Conservation (phyloP, 768 basidiomycete genomes). For the Collybia mongolica region DNA sequence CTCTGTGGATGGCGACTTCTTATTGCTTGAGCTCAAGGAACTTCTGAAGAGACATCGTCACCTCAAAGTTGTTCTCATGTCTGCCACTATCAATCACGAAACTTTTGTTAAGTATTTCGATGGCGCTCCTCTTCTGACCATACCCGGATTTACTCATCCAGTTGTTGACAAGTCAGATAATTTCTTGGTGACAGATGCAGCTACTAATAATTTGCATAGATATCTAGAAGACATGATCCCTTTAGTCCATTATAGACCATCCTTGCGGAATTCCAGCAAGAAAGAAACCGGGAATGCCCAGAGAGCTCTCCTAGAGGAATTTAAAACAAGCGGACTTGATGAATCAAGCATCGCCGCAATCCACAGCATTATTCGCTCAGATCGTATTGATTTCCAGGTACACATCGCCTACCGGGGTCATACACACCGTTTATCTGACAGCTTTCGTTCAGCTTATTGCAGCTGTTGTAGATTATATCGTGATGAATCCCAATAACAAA, state of each 20-base stretch:
- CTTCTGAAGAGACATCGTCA: conserved; percentile 59
- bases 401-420: conserved; percentile 2
- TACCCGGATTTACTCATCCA: conserved; percentile 81
- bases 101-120: conserved; percentile 83
- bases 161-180: conserved; percentile 66
- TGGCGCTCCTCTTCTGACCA: conserved; percentile 75
- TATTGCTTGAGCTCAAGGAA: conserved; percentile 82
- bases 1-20: conserved; percentile 86
- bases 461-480: conserved; percentile 61
- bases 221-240: conserved; percentile 83
- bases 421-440: not conserved
- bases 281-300: conserved; percentile 46
- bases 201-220: conserved; percentile 30
- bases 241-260: conserved; percentile 52
- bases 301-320: conserved; percentile 44
- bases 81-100: conserved; percentile 91
- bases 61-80: conserved; percentile 88
- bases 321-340: conserved; percentile 53
- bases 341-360: conserved; percentile 51
- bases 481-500: conserved; percentile 37
- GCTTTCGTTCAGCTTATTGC: conserved; percentile 54
- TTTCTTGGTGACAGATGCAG: not conserved
- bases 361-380: conserved; percentile 56
- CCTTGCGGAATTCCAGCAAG: conserved; percentile 25
- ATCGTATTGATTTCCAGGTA: conserved; percentile 75